Percentiles rank a stretch among this genome's conserved stretches.
Conservation (phyloP, 1,284 basidiomycete species). For the Heterobasidion irregulare region DNA sequence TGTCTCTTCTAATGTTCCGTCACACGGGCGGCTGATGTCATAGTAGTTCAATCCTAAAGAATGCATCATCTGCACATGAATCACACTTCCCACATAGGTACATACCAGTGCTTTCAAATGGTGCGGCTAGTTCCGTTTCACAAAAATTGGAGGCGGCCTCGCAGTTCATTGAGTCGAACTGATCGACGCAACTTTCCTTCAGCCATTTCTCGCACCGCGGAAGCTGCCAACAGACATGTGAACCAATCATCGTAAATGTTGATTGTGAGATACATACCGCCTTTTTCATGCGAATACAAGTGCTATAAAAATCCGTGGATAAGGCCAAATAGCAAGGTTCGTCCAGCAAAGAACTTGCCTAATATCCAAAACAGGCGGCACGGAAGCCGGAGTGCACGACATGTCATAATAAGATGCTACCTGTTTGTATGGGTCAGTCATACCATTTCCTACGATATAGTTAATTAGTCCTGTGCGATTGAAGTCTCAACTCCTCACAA, state of each 20-base stretch:
- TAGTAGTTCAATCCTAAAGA: constrained; percentile 15
- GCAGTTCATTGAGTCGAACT: constrained; percentile 30
- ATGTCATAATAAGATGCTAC: constrained; percentile 23
- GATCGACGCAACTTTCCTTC: constrained; percentile 20
- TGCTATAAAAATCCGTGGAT: constrained; percentile 9
- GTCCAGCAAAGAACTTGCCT: constrained; percentile 8
- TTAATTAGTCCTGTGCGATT: neutral
- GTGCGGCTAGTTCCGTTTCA: constrained; percentile 25
- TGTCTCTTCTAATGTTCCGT: constrained; percentile 9
- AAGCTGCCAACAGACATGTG: constrained; percentile 7
- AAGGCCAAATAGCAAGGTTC: no score
- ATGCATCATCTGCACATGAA: constrained; percentile 8
- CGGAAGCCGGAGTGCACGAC: constrained; percentile 20
- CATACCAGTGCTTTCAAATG: constrained; percentile 44
- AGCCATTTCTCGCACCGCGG: constrained; percentile 22
- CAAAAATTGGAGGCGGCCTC: constrained; percentile 31
- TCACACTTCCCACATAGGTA: constrained; percentile 1
- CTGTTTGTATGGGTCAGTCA: constrained; percentile 19
- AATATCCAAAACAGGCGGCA: constrained; percentile 18
- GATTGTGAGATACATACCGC: constrained; percentile 22
- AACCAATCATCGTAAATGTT: neutral
- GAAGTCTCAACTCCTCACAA: constrained; percentile 49
- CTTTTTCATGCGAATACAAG: constrained; percentile 25
- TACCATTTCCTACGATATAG: constrained; percentile 41
- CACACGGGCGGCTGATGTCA: constrained; percentile 19